Conservation (phyloP, 176 grass and related monocot genomes). For the Microstegium vimineum region DNA sequence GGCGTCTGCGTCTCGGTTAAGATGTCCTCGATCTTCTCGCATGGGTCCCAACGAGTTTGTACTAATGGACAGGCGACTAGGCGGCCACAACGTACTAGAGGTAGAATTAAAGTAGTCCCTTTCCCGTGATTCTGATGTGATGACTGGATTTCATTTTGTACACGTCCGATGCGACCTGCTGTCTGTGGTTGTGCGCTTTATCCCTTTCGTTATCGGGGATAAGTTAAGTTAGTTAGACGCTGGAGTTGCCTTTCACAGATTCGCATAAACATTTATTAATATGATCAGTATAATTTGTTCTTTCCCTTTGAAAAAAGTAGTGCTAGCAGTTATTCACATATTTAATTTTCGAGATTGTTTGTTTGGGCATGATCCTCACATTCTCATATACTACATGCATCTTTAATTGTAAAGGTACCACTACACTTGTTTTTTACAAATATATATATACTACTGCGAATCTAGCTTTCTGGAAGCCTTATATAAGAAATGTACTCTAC, state of each 20-base stretch:
- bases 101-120: background rate
- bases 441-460: background rate
- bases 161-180: constrained; percentile 28
- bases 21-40: constrained; percentile 15
- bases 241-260: background rate
- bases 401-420: background rate
- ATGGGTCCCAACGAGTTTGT: background rate
- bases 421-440: background rate
- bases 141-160: constrained; percentile 10
- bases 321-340: no score
- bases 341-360: background rate
- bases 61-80: background rate
- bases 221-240: background rate
- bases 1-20: background rate
- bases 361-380: background rate
- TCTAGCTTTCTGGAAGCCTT: background rate
- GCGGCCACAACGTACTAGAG: background rate
- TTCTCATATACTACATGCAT: background rate
- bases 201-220: background rate
- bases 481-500: background rate
- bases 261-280: background rate
- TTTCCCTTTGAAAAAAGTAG: background rate
- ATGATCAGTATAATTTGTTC: background rate
- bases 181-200: background rate
- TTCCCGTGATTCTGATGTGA: constrained; percentile 5